Evolutionary conservation across 495 filamentous ascomycete genomes (phyloP).

Genomic region (Friedmanniomyces endolithicus): DNA sequence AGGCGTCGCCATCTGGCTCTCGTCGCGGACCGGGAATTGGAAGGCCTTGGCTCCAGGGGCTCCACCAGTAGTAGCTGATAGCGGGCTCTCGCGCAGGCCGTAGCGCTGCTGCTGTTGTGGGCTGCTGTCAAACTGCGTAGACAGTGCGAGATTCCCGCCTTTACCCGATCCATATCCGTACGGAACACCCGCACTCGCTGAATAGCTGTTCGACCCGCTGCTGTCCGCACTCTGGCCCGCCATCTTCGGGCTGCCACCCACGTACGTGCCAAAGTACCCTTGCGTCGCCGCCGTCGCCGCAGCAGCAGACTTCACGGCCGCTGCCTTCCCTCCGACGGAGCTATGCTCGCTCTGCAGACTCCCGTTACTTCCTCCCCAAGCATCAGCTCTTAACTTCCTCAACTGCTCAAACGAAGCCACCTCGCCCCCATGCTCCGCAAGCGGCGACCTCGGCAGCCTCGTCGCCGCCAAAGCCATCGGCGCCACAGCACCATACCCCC

Average conservation of each 20-base stretch:
- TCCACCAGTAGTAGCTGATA: not conserved
- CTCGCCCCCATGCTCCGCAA: constrained; percentile 46
- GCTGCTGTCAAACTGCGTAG: no score
- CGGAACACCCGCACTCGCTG: not conserved
- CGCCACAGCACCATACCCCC: constrained; percentile 25
- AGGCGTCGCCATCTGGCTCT: constrained; percentile 3
- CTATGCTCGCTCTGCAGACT: constrained; percentile 47
- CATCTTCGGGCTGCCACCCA: constrained; percentile 1
- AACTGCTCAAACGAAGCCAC: constrained; percentile 60
- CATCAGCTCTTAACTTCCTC: constrained; percentile 56
- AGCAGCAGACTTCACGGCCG: not conserved
- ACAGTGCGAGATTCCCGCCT: not conserved
- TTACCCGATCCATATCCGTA: not conserved
- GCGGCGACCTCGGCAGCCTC: constrained; percentile 63
- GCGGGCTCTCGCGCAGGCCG: not conserved
- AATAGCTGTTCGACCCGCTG: not conserved
- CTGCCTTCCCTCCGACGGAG: not conserved
- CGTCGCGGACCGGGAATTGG: not conserved
- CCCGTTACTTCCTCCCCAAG: constrained; percentile 70
- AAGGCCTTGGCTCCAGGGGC: no score
- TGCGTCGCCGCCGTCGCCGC: not conserved
- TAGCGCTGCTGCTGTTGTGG: not conserved
- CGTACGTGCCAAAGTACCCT: not conserved
- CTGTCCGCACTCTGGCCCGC: not conserved
- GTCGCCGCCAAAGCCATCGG: constrained; percentile 33